A percentile compares a stretch with the other conserved stretches of the same genome.
These are phyloP conservation scores for Fraxinus sp. DNA, from an alignment of 305 asterid species.

Conservation along the genomic window DNA sequence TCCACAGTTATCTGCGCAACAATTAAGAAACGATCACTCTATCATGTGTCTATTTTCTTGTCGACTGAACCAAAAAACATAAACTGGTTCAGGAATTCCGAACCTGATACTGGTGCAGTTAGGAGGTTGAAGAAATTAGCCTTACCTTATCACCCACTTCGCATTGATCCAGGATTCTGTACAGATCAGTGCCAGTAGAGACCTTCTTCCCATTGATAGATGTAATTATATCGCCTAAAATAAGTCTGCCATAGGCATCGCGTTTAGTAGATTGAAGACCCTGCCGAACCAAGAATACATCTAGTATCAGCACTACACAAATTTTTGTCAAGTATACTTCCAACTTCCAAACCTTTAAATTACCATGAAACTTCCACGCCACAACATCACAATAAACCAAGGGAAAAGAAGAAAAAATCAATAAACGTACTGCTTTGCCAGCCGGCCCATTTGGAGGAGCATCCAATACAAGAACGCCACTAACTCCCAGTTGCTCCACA, in stretches of 20 bases:
- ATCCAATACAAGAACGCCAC: slow-evolving; percentile 93
- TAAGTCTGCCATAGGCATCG: slow-evolving; percentile 83
- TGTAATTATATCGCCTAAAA: slow-evolving; percentile 86
- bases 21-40: slow-evolving; percentile 6
- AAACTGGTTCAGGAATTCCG: not conserved
- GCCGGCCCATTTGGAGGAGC: slow-evolving; percentile 98
- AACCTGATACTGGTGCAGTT: not conserved
- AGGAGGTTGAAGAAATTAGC: slow-evolving; percentile 4
- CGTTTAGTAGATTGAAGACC: slow-evolving; percentile 91
- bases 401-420: not conserved
- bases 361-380: slow-evolving; percentile 9
- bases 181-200: slow-evolving; percentile 82
- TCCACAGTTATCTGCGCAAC: slow-evolving; percentile 65
- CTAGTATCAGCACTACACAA: slow-evolving; percentile 10
- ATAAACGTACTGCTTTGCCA: slow-evolving; percentile 89
- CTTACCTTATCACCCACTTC: slow-evolving; percentile 85
- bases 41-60: not conserved
- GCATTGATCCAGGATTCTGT: slow-evolving; percentile 96
- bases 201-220: slow-evolving; percentile 85
- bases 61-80: not conserved
- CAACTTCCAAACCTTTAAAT: not conserved
- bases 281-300: slow-evolving; percentile 41
- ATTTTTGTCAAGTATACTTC: not conserved
- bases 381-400: slow-evolving; percentile 17
- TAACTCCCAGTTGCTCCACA: slow-evolving; percentile 94